Conservation (phyloP, 2,329 filamentous ascomycete species). For the Incumbomyces delicatus region DNA sequence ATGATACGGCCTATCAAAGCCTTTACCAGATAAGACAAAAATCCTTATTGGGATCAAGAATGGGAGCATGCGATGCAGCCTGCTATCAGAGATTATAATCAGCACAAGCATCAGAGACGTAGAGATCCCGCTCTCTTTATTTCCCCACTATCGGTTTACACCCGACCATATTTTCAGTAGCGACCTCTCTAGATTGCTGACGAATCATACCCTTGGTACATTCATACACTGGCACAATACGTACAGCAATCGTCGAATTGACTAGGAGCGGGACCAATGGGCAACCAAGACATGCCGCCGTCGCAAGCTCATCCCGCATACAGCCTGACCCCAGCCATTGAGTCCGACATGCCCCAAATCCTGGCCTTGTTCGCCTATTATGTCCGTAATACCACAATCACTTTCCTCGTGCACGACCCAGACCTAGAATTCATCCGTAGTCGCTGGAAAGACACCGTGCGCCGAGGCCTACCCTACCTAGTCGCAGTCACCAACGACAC, state of each 20-base stretch:
- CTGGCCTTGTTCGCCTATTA: neutral
- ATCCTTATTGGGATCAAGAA: too few relatives aligned
- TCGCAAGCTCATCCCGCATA: neutral
- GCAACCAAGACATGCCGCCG: neutral
- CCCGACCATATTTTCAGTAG: too few relatives aligned
- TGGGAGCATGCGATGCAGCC: too few relatives aligned
- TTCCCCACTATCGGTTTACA: too few relatives aligned
- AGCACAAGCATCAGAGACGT: too few relatives aligned
- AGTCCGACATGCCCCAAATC: neutral
- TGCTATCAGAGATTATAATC: too few relatives aligned
- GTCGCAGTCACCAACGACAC: neutral
- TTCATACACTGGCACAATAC: too few relatives aligned
- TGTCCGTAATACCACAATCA: slow-evolving; percentile 3
- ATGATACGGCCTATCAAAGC: too few relatives aligned
- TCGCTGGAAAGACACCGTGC: neutral
- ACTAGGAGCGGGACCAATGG: neutral
- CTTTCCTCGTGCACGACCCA: neutral
- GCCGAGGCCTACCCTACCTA: neutral
- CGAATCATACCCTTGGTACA: too few relatives aligned
- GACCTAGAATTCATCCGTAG: neutral
- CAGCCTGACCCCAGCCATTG: neutral
- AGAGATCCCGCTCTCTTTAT: too few relatives aligned
- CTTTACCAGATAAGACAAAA: too few relatives aligned
- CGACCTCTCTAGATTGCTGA: too few relatives aligned
- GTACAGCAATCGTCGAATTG: neutral